Evolutionary conservation across 2,329 filamentous ascomycete genomes (phyloP), one percentile per base, ranked within the genome.

Genomic region (Fusarium ramigenum): DNA sequence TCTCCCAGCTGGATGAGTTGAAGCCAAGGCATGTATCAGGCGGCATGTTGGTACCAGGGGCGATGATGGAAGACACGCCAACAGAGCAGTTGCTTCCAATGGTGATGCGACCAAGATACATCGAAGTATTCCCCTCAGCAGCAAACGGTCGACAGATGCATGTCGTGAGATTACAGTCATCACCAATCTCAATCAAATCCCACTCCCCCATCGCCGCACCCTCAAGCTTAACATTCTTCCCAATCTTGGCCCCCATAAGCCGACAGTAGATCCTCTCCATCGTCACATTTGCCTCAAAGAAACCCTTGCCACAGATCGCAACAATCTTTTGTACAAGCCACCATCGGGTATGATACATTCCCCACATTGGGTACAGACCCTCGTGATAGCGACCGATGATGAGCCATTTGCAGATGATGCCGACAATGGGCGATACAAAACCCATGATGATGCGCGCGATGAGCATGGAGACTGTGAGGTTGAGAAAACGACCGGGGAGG

Each of bases 261-360:
- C 63, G 53, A 44, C 16, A 50, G 34, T 67, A 67, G 1, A 61
- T 4, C 2, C 63, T 2, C 9, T 46, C 2, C 2, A 63, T 67
- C 5, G 2, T 2, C 3, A 67, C 64, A 9, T 28, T 67, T 2
- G 34, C 11, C 3, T 7, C 7, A 14, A 67, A 67, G 21, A 66
- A 67, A 0, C 63, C 64, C 16, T 16, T 36, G 7, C 63, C 53
- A 0, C 64, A 67, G 10, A 67, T 50, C 0, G 53, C n/a, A 9
- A 67, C 39, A 1, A 67, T 67, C 63, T 67, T 67, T 21, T 67
- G 64, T 9, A 67, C 44, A 36, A 67, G 19, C 64, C 64, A 67
- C 64, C 64, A 67, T 14, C 64, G 34, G 0, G 64, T 67, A n/a
- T 67, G 64, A 18, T 67, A 67, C 2, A 52, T 18, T 16, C 64